A percentile compares a stretch with the other conserved stretches of the same genome.
phyloP scores from a whole-genome alignment of 164 flowering plant species.

The Liriodendron chinense region DNA sequence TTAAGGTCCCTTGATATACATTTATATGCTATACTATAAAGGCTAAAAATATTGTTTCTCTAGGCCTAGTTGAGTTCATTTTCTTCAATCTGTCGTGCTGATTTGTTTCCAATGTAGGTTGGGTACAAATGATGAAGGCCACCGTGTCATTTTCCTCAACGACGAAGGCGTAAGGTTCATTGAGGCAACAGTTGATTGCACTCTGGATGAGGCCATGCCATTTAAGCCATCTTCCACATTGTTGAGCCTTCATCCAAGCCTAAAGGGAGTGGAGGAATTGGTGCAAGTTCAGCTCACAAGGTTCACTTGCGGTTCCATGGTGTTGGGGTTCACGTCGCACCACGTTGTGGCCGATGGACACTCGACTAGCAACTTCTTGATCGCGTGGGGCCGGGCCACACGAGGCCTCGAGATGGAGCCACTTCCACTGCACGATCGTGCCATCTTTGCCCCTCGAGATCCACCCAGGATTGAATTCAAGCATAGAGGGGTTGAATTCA shows the following conservation, averaged over 20 bases:
- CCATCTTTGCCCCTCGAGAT: conserved; percentile 27
- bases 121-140: conserved; percentile 4
- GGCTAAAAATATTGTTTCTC: too few relatives aligned
- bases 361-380: conserved; percentile 28
- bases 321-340: conserved; percentile 28
- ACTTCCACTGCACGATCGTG: conserved; percentile 20
- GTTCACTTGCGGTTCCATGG: conserved; percentile 32
- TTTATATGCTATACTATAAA: too few relatives aligned
- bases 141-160: background rate
- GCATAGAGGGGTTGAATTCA: conserved; percentile 28
- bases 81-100: too few relatives aligned
- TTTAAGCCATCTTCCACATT: conserved; percentile 8
- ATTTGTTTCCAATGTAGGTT: conserved; percentile 4
- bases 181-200: conserved; percentile 14
- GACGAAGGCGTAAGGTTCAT: conserved; percentile 14
- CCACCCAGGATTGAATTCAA: conserved; percentile 26
- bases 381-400: conserved; percentile 32
- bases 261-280: conserved; percentile 24
- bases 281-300: conserved; percentile 35
- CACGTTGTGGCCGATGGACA: conserved; percentile 35
- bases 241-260: conserved; percentile 22
- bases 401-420: conserved; percentile 24
- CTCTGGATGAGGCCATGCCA: conserved; percentile 8
- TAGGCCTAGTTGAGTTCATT: too few relatives aligned
- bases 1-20: too few relatives aligned